Conservation (phyloP, 2,329 filamentous ascomycete genomes). For the Alternaria atra region DNA sequence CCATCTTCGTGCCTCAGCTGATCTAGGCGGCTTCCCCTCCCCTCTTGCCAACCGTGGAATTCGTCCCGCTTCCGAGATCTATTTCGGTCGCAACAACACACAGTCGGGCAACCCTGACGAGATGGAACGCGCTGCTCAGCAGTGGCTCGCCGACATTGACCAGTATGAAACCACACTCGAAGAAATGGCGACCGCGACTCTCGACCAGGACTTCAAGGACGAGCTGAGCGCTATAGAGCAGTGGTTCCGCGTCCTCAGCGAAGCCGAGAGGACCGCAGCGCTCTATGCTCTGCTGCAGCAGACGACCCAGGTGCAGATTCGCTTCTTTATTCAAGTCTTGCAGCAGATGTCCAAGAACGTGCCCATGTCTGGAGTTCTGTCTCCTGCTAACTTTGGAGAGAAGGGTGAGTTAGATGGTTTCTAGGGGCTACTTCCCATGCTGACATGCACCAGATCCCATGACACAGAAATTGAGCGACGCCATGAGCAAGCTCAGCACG, state of each 20-base stretch:
- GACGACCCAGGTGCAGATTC: conserved; percentile 97
- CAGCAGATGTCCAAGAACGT: conserved; percentile 99
- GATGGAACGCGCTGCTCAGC: conserved; percentile 92
- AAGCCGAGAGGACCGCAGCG: conserved; percentile 94
- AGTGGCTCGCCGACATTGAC: conserved; percentile 99
- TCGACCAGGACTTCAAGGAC: conserved; percentile 99
- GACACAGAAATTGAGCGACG: conserved; percentile 94
- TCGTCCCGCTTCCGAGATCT: conserved; percentile 92
- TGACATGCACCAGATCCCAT: conserved; percentile 76
- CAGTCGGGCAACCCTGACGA: conserved; percentile 77
- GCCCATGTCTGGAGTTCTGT: conserved; percentile 94
- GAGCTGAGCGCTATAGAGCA: conserved; percentile 98
- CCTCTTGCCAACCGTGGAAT: conserved; percentile 79
- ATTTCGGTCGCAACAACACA: conserved; percentile 80
- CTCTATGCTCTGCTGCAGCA: conserved; percentile 96
- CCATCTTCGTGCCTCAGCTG: conserved; percentile 91
- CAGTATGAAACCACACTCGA: conserved; percentile 98
- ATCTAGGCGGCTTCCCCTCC: conserved; percentile 86
- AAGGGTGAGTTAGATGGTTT: conserved; percentile 70
- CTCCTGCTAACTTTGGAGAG: conserved; percentile 90
- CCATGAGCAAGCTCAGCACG: conserved; percentile 93
- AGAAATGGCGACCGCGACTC: conserved; percentile 98
- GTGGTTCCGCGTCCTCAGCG: conserved; percentile 97
- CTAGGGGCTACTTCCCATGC: not conserved
- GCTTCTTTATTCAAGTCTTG: conserved; percentile 98